Percentiles rank a stretch among this genome's conserved stretches.
phyloP scores from a whole-genome alignment of 768 basidiomycete species.

The Trametes maxima region DNA sequence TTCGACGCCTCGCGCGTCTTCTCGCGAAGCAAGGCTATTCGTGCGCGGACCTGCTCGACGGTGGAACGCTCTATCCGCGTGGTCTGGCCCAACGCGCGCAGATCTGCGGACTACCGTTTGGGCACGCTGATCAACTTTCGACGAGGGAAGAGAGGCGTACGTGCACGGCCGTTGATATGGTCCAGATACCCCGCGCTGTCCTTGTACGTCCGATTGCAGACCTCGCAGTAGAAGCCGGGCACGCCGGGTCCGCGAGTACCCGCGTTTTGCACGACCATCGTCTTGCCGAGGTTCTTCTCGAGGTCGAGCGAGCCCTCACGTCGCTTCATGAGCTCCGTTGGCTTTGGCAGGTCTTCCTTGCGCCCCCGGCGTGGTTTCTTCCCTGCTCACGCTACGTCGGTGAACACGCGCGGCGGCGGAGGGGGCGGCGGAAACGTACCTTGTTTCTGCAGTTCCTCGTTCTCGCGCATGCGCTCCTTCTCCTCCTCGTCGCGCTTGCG shows the following conservation, averaged over 20 bases:
- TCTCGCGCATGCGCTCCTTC: constrained; percentile 81
- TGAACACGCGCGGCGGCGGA: neutral
- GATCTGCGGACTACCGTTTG: constrained; percentile 53
- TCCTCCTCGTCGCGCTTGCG: constrained; percentile 81
- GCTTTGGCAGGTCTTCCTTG: constrained; percentile 84
- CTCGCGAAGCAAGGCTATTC: constrained; percentile 86
- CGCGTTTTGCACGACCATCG: constrained; percentile 87
- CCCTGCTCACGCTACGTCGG: constrained; percentile 47
- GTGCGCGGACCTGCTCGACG: constrained; percentile 86
- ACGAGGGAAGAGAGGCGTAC: constrained; percentile 52
- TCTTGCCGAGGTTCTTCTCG: constrained; percentile 94
- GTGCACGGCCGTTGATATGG: constrained; percentile 92
- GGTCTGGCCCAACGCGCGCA: constrained; percentile 93
- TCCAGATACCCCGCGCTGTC: constrained; percentile 94
- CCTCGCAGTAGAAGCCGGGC: constrained; percentile 92
- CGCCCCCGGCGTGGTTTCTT: constrained; percentile 75
- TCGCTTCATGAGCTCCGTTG: constrained; percentile 90
- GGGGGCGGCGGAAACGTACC: constrained; percentile 45
- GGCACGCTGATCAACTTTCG: neutral
- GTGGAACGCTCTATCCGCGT: constrained; percentile 91
- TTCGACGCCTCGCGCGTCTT: constrained; percentile 81
- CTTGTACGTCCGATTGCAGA: constrained; percentile 90
- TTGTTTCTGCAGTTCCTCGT: constrained; percentile 82
- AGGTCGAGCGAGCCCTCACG: constrained; percentile 85
- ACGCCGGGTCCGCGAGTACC: constrained; percentile 85